Conservation (phyloP, 1,139 yeast species). For the Debaryomyces sp. region DNA sequence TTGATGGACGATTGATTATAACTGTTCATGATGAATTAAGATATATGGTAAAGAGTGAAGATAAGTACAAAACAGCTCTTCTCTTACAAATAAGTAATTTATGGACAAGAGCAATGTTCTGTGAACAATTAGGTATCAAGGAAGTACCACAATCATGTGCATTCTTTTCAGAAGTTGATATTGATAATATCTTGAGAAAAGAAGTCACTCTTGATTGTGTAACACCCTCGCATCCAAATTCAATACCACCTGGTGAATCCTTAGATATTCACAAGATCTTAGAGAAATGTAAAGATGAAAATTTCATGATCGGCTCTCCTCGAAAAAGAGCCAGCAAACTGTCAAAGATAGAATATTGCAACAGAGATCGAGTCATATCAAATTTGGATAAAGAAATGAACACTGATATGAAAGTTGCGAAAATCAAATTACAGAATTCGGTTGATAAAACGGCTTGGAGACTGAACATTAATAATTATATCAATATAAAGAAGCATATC, state of each 20-base stretch:
- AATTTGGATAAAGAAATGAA: conserved; percentile 24
- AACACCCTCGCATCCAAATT: conserved; percentile 79
- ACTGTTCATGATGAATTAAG: conserved; percentile 97
- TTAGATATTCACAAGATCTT: conserved; percentile 60
- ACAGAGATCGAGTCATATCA: conserved; percentile 28
- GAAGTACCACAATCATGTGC: conserved; percentile 96
- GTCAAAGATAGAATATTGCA: conserved; percentile 19
- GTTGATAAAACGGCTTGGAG: conserved; percentile 29
- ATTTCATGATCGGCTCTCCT: conserved; percentile 16
- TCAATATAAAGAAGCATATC: conserved; percentile 14
- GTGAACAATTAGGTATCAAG: conserved; percentile 85
- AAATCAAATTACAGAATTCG: conserved; percentile 34
- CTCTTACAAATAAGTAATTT: conserved; percentile 85
- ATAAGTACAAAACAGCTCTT: conserved; percentile 74
- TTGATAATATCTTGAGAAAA: conserved; percentile 84
- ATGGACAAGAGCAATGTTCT: conserved; percentile 97
- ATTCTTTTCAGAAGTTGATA: conserved; percentile 90
- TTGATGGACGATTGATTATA: conserved; percentile 79
- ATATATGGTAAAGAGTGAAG: conserved; percentile 72
- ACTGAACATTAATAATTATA: conserved; percentile 20
- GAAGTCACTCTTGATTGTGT: conserved; percentile 88
- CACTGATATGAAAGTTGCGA: conserved; percentile 22
- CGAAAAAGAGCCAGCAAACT: conserved; percentile 7
- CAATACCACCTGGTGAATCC: conserved; percentile 82
- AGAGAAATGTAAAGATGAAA: conserved; percentile 28